Evolutionary conservation across 148 eudicot genomes (phyloP).

Genomic region (Salicornia ramosissima): DNA sequence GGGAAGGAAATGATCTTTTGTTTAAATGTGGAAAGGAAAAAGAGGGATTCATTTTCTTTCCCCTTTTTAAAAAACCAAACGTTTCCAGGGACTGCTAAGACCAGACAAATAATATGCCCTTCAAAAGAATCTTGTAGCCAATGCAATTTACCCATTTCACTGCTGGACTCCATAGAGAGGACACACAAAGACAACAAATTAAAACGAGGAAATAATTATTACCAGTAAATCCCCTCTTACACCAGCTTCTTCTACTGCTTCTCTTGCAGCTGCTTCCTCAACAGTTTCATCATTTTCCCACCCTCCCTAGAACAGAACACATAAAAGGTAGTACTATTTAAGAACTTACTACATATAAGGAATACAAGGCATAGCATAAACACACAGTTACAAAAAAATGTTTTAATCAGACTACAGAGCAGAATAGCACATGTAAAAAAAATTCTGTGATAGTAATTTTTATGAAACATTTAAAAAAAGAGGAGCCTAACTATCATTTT

Average conservation of each 20-base stretch:
- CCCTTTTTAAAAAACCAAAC: not conserved
- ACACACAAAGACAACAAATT: not conserved
- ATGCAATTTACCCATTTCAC: not conserved
- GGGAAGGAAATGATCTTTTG: too few relatives aligned
- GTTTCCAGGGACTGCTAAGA: not conserved
- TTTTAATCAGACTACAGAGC: not conserved
- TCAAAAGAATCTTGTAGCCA: not conserved
- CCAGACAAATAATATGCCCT: not conserved
- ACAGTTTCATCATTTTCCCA: conserved; percentile 68
- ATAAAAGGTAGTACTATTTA: not conserved
- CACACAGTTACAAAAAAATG: not conserved
- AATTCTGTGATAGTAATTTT: too few relatives aligned
- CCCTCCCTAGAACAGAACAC: conserved; percentile 38
- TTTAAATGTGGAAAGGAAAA: not conserved
- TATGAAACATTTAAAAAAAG: too few relatives aligned
- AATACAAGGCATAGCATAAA: not conserved
- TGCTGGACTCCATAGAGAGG: not conserved
- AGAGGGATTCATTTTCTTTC: not conserved
- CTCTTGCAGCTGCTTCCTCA: conserved; percentile 58
- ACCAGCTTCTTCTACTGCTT: conserved; percentile 71
- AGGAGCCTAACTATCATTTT: too few relatives aligned
- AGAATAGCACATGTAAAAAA: not conserved
- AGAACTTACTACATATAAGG: too few relatives aligned
- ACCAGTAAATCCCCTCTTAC: conserved; percentile 55
- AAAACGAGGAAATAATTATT: not conserved